These are phyloP conservation scores for Teratosphaeria zuluensis DNA, from an alignment of 2,329 filamentous ascomycete species.

Conservation along the genomic window DNA sequence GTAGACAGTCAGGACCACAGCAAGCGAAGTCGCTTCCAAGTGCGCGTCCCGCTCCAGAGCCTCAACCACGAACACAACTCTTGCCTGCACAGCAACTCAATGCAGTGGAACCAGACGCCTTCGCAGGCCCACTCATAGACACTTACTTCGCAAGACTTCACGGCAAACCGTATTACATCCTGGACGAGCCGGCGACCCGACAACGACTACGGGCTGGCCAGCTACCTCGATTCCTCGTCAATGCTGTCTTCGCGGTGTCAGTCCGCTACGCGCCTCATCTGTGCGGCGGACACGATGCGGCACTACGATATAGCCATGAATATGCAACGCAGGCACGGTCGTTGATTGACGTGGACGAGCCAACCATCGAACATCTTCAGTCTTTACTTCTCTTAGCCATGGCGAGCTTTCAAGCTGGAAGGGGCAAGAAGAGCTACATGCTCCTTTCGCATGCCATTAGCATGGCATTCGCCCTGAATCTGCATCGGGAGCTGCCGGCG, in stretches of 20 bases:
- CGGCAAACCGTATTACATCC: conserved; percentile 69
- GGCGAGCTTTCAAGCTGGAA: conserved; percentile 66
- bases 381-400: conserved; percentile 64
- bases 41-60: not conserved
- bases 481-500: conserved; percentile 65
- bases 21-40: not conserved
- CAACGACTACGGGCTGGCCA: conserved; percentile 62
- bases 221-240: conserved; percentile 43
- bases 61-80: not conserved
- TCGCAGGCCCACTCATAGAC: conserved; percentile 42
- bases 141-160: conserved; percentile 73
- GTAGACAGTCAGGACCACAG: not conserved
- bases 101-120: conserved; percentile 1
- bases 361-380: conserved; percentile 68
- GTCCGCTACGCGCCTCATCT: conserved; percentile 59
- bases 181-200: conserved; percentile 66
- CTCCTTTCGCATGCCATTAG: conserved; percentile 67
- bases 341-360: conserved; percentile 69
- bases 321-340: conserved; percentile 60
- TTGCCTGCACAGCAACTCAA: not conserved
- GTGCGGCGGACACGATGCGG: conserved; percentile 54
- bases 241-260: conserved; percentile 44
- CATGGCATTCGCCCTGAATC: conserved; percentile 73
- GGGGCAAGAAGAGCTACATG: conserved; percentile 82
- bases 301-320: conserved; percentile 60